Evolutionary conservation across 768 basidiomycete species (phyloP).

Genomic region (Psilocybe subaeruginosa): DNA sequence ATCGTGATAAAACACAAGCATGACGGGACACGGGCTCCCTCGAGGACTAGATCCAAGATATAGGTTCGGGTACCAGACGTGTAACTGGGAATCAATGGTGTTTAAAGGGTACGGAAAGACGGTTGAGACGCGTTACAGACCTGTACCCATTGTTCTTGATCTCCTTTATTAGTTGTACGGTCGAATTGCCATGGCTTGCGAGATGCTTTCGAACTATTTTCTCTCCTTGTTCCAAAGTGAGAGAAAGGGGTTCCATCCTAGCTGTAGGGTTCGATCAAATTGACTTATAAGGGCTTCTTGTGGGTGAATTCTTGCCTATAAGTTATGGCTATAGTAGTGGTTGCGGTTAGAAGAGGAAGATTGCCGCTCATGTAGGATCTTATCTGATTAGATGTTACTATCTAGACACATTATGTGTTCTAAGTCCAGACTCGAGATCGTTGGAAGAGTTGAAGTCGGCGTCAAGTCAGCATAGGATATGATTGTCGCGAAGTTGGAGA

Average conservation of each 20-base stretch:
- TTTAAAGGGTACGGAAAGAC: neutral
- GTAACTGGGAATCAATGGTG: slow-evolving; percentile 16
- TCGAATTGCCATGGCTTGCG: neutral
- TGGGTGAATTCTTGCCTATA: too few species aligned
- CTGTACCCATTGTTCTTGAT: slow-evolving; percentile 28
- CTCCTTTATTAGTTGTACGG: slow-evolving; percentile 11
- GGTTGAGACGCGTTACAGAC: slow-evolving; percentile 8
- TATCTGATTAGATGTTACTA: neutral
- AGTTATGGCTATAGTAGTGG: too few species aligned
- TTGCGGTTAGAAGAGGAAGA: too few species aligned
- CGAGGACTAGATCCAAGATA: slow-evolving; percentile 21
- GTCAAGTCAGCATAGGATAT: too few species aligned
- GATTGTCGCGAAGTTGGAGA: too few species aligned
- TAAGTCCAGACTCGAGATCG: too few species aligned
- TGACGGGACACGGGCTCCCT: neutral
- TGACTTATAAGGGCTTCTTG: too few species aligned
- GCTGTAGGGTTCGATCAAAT: neutral
- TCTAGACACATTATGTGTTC: neutral
- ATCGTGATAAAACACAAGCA: slow-evolving; percentile 20
- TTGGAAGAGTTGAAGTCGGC: too few species aligned
- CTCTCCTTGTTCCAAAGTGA: neutral
- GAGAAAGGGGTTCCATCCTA: neutral
- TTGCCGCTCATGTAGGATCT: neutral
- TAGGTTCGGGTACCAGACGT: slow-evolving; percentile 24
- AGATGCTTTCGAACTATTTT: neutral